Evolutionary conservation across 2,329 filamentous ascomycete genomes (phyloP).

Genomic region (Boeremia exigua): DNA sequence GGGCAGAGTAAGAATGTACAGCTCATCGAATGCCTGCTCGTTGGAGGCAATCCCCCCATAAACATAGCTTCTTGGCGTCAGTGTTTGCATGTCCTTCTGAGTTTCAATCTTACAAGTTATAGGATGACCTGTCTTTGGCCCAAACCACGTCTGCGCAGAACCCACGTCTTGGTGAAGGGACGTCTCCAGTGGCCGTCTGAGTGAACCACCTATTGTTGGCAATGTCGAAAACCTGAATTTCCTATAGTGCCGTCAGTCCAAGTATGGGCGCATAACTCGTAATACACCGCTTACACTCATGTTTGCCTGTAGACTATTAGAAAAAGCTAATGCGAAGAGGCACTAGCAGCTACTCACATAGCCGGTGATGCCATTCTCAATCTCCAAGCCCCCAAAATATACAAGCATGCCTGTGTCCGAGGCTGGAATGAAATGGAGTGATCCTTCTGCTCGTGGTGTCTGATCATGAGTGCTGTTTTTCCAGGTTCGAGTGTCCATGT

Average conservation of each 20-base stretch:
- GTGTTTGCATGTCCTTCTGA: background rate
- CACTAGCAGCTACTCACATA: conserved; percentile 9
- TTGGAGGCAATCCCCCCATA: conserved; percentile 62
- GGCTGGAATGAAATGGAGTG: conserved; percentile 63
- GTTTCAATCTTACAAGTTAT: conserved; percentile 62
- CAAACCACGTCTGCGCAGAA: conserved; percentile 67
- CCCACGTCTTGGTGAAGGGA: conserved; percentile 59
- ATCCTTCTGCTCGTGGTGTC: conserved; percentile 62
- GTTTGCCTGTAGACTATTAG: conserved; percentile 22
- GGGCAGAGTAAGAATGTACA: conserved; percentile 65
- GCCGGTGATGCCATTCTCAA: background rate
- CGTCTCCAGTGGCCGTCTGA: conserved; percentile 60
- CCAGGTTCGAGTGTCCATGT: conserved; percentile 59
- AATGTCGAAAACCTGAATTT: conserved; percentile 64
- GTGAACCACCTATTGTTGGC: conserved; percentile 63
- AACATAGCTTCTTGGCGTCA: conserved; percentile 55
- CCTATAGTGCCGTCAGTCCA: conserved; percentile 2
- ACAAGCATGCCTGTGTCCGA: conserved; percentile 64
- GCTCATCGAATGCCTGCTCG: conserved; percentile 63
- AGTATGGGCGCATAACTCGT: background rate
- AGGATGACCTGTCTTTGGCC: conserved; percentile 63
- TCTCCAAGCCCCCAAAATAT: conserved; percentile 63
- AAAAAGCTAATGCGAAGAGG: background rate
- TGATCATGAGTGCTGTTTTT: conserved; percentile 58
- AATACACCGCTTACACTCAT: conserved; percentile 21